These are phyloP conservation scores for Rhizomucor miehei DNA, from an alignment of 371 early-diverging fungal genomes.

Conservation along the genomic window DNA sequence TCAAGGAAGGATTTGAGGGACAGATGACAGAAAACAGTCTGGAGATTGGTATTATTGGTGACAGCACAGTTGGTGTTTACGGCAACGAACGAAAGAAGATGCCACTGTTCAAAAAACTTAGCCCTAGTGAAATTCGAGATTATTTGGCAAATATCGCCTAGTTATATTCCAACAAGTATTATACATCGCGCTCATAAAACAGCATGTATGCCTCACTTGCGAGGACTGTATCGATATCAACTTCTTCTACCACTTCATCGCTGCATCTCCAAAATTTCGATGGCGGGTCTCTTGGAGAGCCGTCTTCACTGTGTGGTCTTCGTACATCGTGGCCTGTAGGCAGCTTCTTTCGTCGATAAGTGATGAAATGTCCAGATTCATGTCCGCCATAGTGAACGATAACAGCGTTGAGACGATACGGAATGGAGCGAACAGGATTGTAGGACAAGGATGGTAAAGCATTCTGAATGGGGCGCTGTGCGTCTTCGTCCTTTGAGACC, in stretches of 20 bases:
- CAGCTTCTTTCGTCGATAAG: slow-evolving; percentile 31
- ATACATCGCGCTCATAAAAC: slow-evolving; percentile 13
- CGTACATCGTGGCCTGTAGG: slow-evolving; percentile 50
- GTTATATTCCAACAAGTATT: slow-evolving; percentile 12
- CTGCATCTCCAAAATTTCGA: slow-evolving; percentile 75
- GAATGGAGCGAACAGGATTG: slow-evolving; percentile 29
- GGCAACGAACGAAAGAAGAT: slow-evolving; percentile 50
- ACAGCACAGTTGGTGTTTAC: slow-evolving; percentile 58
- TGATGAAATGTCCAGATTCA: slow-evolving; percentile 40
- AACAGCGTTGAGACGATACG: slow-evolving; percentile 79
- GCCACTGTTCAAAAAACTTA: slow-evolving; percentile 76
- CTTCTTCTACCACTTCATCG: slow-evolving; percentile 83
- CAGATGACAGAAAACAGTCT: slow-evolving; percentile 90
- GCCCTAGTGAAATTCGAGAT: slow-evolving; percentile 85
- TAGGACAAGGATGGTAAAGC: slow-evolving; percentile 36
- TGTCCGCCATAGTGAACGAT: slow-evolving; percentile 85
- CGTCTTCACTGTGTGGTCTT: slow-evolving; percentile 24
- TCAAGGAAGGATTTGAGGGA: slow-evolving; percentile 98
- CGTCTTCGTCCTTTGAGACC: slow-evolving; percentile 17
- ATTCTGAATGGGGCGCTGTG: slow-evolving; percentile 30
- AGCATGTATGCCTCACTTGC: slow-evolving; percentile 22
- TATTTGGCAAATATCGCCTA: slow-evolving; percentile 91
- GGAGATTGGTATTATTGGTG: slow-evolving; percentile 92
- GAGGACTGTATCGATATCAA: slow-evolving; percentile 66
- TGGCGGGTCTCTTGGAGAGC: slow-evolving; percentile 28